phyloP scores from a whole-genome alignment of 2,329 filamentous ascomycete genomes.

The Atkinsonella texensis region DNA sequence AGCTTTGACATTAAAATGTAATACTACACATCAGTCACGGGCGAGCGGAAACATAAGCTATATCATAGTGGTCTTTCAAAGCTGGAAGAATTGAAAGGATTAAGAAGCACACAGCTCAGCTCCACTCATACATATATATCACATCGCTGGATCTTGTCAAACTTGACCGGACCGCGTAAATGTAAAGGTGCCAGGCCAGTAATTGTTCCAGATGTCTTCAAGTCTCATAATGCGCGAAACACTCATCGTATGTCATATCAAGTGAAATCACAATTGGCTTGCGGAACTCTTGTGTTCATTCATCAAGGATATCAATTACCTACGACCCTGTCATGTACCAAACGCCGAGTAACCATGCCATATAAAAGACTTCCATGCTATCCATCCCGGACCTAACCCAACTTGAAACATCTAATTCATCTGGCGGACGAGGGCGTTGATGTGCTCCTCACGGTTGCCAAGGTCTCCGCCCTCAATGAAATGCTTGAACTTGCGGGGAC shows the following conservation, averaged over 20 bases:
- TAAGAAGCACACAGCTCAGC: not conserved
- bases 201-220: too few relatives aligned
- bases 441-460: slow-evolving; percentile 97
- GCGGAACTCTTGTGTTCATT: slow-evolving; percentile 29
- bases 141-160: too few relatives aligned
- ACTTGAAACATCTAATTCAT: slow-evolving; percentile 65
- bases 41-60: not conserved
- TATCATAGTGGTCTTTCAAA: not conserved
- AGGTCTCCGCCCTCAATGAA: slow-evolving; percentile 97
- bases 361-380: slow-evolving; percentile 13
- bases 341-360: slow-evolving; percentile 29
- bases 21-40: not conserved
- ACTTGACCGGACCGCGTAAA: too few relatives aligned
- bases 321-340: slow-evolving; percentile 23
- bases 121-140: not conserved
- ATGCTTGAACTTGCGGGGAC: slow-evolving; percentile 95
- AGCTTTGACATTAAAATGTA: slow-evolving; percentile 86
- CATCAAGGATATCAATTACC: slow-evolving; percentile 28
- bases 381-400: slow-evolving; percentile 17
- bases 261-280: not conserved
- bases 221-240: not conserved
- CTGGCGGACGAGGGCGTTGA: slow-evolving; percentile 91
- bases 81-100: not conserved
- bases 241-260: not conserved
- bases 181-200: too few relatives aligned